Evolutionary conservation across 192 early-diverging fungal genomes (phyloP).

Genomic region (Coemansia reversa): DNA sequence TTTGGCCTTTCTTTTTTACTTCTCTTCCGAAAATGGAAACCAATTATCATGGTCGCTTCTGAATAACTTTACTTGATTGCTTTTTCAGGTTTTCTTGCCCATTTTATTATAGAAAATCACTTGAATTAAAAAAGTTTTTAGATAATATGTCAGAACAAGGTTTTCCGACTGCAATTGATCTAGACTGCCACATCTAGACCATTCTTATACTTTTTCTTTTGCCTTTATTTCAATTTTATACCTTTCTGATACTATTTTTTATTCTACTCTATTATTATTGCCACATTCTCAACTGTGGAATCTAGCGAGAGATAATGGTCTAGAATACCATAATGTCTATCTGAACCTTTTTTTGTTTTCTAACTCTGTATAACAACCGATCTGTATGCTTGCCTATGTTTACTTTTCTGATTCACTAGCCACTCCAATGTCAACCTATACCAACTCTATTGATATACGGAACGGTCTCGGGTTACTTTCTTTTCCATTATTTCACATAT

Average conservation of each 20-base stretch:
- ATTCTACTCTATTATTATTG: not conserved
- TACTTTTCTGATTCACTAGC: not conserved
- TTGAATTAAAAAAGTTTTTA: not conserved
- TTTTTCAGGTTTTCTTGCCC: not conserved
- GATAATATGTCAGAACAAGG: not conserved
- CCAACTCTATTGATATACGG: too few relatives aligned
- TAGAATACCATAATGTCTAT: not conserved
- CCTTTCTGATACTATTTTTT: not conserved
- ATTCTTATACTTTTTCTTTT: not conserved
- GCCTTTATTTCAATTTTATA: not conserved
- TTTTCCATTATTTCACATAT: too few relatives aligned
- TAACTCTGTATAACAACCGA: not conserved
- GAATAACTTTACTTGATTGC: too few relatives aligned
- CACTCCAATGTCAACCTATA: not conserved
- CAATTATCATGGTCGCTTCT: too few relatives aligned
- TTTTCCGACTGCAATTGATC: not conserved
- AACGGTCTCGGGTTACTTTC: too few relatives aligned
- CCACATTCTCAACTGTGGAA: not conserved
- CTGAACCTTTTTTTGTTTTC: not conserved
- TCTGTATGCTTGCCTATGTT: not conserved
- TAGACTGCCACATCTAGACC: not conserved
- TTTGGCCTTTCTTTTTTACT: not conserved
- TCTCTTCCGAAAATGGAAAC: too few relatives aligned
- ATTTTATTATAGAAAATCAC: not conserved
- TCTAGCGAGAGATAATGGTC: not conserved